Conservation (phyloP, 2,329 filamentous ascomycete species). For the Botrytis paeoniae region DNA sequence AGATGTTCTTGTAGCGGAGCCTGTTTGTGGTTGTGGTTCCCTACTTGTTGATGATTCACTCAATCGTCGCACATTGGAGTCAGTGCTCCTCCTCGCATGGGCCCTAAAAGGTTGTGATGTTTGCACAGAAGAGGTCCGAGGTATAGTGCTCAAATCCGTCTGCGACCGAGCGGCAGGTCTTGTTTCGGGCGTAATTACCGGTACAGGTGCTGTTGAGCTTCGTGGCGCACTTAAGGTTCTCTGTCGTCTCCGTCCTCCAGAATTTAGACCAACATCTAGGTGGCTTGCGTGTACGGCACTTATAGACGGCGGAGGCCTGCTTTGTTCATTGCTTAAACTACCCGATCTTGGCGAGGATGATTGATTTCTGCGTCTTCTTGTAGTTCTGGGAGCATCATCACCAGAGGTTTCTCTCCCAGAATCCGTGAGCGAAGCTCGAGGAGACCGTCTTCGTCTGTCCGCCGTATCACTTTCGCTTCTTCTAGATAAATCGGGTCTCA, state of each 20-base stretch:
- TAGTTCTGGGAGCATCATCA: conserved; percentile 28
- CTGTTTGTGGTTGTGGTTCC: conserved; percentile 12
- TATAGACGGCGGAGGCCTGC: conserved; percentile 47
- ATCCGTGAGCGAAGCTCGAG: conserved; percentile 28
- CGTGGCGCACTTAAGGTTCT: conserved; percentile 53
- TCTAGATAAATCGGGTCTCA: conserved; percentile 47
- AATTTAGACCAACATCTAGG: conserved; percentile 49
- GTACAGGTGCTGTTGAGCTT: conserved; percentile 50
- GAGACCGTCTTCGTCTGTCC: conserved; percentile 33
- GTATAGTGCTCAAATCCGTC: conserved; percentile 56
- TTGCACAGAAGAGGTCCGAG: conserved; percentile 32
- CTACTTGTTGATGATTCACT: conserved; percentile 25
- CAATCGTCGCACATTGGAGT: conserved; percentile 29
- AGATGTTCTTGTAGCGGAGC: conserved; percentile 18
- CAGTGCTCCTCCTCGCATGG: conserved; percentile 34
- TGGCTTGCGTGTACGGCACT: conserved; percentile 46
- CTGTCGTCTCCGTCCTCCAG: conserved; percentile 48
- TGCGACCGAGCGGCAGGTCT: conserved; percentile 59
- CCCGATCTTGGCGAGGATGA: conserved; percentile 48
- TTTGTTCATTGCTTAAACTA: conserved; percentile 47
- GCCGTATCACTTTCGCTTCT: conserved; percentile 38
- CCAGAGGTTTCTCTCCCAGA: conserved; percentile 33
- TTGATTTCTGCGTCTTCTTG: conserved; percentile 40
- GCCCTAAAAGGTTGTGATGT: conserved; percentile 25
- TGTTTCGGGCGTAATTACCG: conserved; percentile 42